Evolutionary conservation across 257 asterid species (phyloP).

Genomic region (Nicotiana tabacum): DNA sequence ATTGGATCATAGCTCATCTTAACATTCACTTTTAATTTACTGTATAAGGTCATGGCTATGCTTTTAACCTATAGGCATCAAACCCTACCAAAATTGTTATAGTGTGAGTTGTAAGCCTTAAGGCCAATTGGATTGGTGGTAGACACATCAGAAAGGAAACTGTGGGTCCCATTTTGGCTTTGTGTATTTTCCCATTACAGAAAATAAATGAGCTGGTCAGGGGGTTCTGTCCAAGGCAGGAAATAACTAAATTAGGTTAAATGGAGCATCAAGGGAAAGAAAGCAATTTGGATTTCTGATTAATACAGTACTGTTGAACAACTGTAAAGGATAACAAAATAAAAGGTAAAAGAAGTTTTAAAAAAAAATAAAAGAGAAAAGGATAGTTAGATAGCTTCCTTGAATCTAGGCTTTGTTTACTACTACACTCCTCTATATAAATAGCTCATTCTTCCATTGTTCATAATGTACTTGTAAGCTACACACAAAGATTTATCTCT

Average conservation of each 20-base stretch:
- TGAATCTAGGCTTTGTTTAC: not conserved
- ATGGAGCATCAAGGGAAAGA: constrained; percentile 8
- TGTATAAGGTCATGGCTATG: not conserved
- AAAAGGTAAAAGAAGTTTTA: not conserved
- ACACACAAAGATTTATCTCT: not conserved
- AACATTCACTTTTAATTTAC: not conserved
- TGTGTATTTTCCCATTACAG: not conserved
- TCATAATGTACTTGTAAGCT: not conserved
- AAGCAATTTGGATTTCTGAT: constrained; percentile 3
- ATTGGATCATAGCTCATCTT: not conserved
- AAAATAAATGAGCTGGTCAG: constrained; percentile 1
- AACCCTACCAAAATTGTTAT: constrained; percentile 5
- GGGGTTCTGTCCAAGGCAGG: not conserved
- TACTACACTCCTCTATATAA: not conserved
- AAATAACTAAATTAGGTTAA: constrained; percentile 7
- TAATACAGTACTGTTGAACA: not conserved
- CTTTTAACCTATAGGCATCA: constrained; percentile 1
- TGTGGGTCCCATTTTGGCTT: not conserved
- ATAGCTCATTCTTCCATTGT: not conserved
- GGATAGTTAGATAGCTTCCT: not conserved
- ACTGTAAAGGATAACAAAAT: constrained; percentile 6
- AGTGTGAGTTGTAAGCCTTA: constrained; percentile 13
- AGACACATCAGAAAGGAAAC: constrained; percentile 10
- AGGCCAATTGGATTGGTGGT: constrained; percentile 12
- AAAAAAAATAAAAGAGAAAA: not conserved